Evolutionary conservation across 441 rosid species (phyloP).

Genomic region (Mallotus repandus): DNA sequence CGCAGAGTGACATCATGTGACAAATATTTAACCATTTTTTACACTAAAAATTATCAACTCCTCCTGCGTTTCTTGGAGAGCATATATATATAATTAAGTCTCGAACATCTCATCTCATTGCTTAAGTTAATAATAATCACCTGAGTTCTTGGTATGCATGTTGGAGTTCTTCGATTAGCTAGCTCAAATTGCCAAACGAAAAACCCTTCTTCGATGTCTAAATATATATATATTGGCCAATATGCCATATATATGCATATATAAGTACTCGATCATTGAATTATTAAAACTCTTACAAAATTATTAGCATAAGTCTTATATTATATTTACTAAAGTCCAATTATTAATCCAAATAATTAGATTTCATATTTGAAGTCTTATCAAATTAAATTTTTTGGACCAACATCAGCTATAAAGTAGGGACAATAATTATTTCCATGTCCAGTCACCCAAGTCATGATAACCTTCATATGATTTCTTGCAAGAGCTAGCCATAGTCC

Average conservation of each 20-base stretch:
- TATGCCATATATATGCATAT: no score
- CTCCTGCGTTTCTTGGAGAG: neutral
- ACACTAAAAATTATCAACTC: neutral
- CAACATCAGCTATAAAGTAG: no score
- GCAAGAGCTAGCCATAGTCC: neutral
- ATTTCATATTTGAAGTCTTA: no score
- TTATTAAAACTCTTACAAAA: no score
- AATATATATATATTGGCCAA: no score
- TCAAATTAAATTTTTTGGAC: no score
- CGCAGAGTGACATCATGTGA: constrained; percentile 1
- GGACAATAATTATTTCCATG: no score
- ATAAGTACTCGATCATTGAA: neutral
- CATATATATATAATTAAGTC: neutral
- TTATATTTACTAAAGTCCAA: no score
- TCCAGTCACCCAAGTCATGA: neutral
- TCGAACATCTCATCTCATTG: neutral
- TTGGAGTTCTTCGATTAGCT: neutral
- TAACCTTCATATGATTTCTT: no score
- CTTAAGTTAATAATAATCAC: neutral
- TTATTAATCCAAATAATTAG: no score
- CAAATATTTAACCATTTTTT: neutral
- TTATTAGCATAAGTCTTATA: no score
- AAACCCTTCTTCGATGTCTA: no score
- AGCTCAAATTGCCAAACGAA: neutral
- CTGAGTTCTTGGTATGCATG: neutral